Base-by-base conservation (phyloP, 768 basidiomycete species). In the Cyclocybe aegerita region DNA sequence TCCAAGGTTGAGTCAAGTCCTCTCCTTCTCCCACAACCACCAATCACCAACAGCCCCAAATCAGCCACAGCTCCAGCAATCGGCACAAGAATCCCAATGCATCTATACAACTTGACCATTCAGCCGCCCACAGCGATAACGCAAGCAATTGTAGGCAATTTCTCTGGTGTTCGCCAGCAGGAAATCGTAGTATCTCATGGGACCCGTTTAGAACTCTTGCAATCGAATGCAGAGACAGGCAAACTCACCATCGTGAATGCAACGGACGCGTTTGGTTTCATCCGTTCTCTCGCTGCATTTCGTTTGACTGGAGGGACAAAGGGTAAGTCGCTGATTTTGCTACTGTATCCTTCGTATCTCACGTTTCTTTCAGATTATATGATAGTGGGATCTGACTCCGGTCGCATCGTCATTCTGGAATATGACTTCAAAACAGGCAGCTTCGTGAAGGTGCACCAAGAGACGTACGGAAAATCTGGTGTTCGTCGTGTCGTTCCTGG, bases 381-480 rank as follows among this genome's bases (percentile, higher is more conserved):
- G 52, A 93, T 99, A 71, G 77, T 98, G 79, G 93, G 93, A 46
- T 97, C 94, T 12, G 97, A 99, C 74, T 97, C 97, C 16, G 97
- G 97, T n/a, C 84, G 94, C 45, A 88, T 98, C 43, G 76, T 97
- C 46, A 97, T 99, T 61, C 77, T 99, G 54, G 97, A 99, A 70
- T 98, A 96, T 75, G 92, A 98, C 65, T 85, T 93, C 0, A 86
- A 88, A 65, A 90, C 86, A 12, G 94, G 89, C 56, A 85, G 81
- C 53, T 98, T 98, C 64, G 81, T 88, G 61, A 96, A 95, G 67
- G 72, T 99, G 37, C 95, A 98, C 62, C 94, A 98, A 65, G 97
- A 98, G 71, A 98, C 96, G 0, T 99, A 79, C 70, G 97, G 97
- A 49, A 97, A 98, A 70, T 93, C 96, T 9, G 97, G 97, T 40